A percentile compares a stretch with the other conserved stretches of the same genome.
Evolutionary conservation across 257 asterid species (phyloP).

Genomic region (Orobanche coerulescens): DNA sequence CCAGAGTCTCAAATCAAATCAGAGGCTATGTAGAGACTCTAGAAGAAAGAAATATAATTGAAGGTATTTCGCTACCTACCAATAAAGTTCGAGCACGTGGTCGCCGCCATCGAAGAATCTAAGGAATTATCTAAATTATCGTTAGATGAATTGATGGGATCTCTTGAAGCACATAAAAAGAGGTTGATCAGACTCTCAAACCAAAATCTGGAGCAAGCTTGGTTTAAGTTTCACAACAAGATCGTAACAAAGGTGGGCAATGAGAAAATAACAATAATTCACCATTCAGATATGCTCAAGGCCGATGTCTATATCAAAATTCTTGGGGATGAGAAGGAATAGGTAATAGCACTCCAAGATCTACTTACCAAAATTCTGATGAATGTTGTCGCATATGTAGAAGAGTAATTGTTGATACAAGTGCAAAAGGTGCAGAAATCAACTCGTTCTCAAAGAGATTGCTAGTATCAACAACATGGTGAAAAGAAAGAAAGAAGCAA

Average conservation of each 20-base stretch:
- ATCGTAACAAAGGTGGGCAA: not conserved
- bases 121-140: not conserved
- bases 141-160: constrained; percentile 14
- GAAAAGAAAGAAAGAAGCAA: not conserved
- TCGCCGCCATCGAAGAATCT: not conserved
- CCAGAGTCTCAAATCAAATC: not conserved
- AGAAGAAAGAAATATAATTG: constrained; percentile 1
- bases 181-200: constrained; percentile 9
- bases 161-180: constrained; percentile 1
- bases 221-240: not conserved
- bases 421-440: constrained; percentile 10
- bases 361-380: not conserved
- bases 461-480: constrained; percentile 7
- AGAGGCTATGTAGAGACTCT: not conserved
- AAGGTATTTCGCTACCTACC: not conserved
- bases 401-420: not conserved
- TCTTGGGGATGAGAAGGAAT: not conserved
- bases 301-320: not conserved
- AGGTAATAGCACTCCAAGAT: not conserved
- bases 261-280: not conserved
- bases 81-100: not conserved
- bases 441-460: not conserved
- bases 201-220: not conserved
- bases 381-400: not conserved
- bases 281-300: not conserved